Percentiles rank a stretch among this genome's conserved stretches.
These are phyloP conservation scores for Podaxis rugospora DNA, from an alignment of 768 basidiomycete genomes.

Conservation along the genomic window DNA sequence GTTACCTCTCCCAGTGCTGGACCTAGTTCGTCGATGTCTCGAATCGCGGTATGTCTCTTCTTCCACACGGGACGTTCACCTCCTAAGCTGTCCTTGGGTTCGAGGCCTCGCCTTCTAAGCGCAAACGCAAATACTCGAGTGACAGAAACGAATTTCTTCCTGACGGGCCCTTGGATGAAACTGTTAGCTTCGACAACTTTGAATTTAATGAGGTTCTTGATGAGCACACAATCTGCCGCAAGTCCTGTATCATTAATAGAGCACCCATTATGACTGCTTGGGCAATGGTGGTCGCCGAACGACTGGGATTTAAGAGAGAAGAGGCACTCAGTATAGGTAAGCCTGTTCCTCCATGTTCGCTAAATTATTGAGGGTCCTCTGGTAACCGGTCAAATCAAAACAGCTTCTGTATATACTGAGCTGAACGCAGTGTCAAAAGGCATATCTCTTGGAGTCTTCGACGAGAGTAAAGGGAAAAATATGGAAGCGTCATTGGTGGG, in stretches of 20 bases:
- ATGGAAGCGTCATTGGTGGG: constrained; percentile 52
- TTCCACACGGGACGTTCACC: constrained; percentile 1
- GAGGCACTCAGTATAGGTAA: constrained; percentile 91
- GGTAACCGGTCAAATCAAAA: not conserved
- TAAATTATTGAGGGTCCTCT: not conserved
- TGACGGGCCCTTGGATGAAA: constrained; percentile 44
- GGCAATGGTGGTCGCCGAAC: constrained; percentile 82
- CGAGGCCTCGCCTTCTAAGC: constrained; percentile 42
- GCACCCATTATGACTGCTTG: constrained; percentile 95
- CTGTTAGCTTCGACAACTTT: constrained; percentile 45
- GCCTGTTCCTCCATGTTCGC: not conserved
- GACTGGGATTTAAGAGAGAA: constrained; percentile 79
- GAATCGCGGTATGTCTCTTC: not conserved
- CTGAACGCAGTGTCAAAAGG: constrained; percentile 88
- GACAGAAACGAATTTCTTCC: constrained; percentile 60
- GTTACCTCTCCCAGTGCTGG: constrained; percentile 12
- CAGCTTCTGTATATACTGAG: constrained; percentile 91
- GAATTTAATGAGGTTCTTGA: constrained; percentile 73
- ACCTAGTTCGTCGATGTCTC: constrained; percentile 1
- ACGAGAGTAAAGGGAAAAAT: constrained; percentile 46
- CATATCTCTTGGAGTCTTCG: constrained; percentile 74
- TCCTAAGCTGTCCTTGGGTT: not conserved
- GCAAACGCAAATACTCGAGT: constrained; percentile 50
- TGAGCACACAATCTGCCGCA: constrained; percentile 56
- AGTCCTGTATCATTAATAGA: constrained; percentile 74